Evolutionary conservation across 257 asterid genomes (phyloP), one percentile per base, ranked within the genome.

Genomic region (Nicotiana obtusifolia): DNA sequence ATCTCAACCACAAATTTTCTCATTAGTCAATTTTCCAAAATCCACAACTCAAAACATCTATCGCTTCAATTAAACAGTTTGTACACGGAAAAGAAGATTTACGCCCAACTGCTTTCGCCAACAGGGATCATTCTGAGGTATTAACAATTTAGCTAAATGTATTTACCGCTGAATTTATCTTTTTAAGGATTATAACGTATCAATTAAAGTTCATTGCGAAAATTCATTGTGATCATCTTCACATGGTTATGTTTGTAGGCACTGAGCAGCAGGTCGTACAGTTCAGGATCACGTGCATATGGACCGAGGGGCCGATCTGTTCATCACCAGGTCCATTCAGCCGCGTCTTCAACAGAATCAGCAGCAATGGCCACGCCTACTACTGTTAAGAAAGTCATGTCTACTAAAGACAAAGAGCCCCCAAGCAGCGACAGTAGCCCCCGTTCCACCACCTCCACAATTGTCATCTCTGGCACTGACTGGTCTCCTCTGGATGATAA

Each of bases 401-500:
- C 83, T 17, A 64, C 35, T 33, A 28, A 44, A n/a, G 60, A 19
- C 14, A 66, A 64, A 73, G 62, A 37, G 4, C 78, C 81, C 71
- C 37, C 81, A 31, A 76, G 68, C 82, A n/a, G 19, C 80, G 52
- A 41, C 75, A 80, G 84, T 37, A 78, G 83, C 77, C 80, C 81
- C 83, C 61, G 64, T 83, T 76, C 37, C 77, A 77, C 37, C 77
- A 79, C 78, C 85, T 14, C 75, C 53, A 49, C 59, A 57, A 33
- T 64, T 80, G 31, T 49, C 52, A 73, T 35, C 68, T 26, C 59
- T 37, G 20, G 47, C 71, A 77, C 85, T 57, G 85, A 91, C 37
- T 94, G 97, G 98, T 87, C 71, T 80, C 97, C 98, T 61, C 75
- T 59, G 85, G 89, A 86, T 86, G 96, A 93, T 87, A 90, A 87